Evolutionary conservation across 371 early-diverging fungal genomes (phyloP), one percentile per base, ranked within the genome.

Genomic region (Rhizopus sp.): DNA sequence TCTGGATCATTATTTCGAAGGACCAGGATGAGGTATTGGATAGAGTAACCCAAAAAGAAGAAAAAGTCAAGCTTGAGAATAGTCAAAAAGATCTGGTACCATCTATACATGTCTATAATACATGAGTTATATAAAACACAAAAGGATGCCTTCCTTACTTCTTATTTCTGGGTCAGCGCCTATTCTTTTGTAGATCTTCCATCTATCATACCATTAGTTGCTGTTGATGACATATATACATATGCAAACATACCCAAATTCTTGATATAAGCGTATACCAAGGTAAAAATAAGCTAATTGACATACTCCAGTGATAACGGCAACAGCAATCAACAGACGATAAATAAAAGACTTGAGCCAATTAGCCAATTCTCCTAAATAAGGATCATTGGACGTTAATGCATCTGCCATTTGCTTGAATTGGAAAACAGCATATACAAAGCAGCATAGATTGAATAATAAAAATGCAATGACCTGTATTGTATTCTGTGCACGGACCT

Each of bases 141-240:
- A 34, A 16, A 32, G 23, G 12, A n/a, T 38, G 31, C 13, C 17
- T 34, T 61, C 42, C 71, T 69, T 81, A 87, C 92, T 81, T 70
- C 90, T 79, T 68, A 92, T 91, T 51, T 76, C 75, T 41, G 93
- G 86, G 64, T 94, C 94, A 8, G 96, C 93, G 13, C 96, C 96
- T 62, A 95, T 92, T 68, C 88, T 83, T 70, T 93, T 93, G 75
- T 93, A 95, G 30, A 95, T 91, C 65, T 83, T 83, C 94, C 94
- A 95, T 17, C 77, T 75, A 50, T 0, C n/a, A 29, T 32, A 35
- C 53, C 41, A 35, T 37, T 31, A 8, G 23, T 40, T 23, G 37
- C 39, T 31, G 31, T 37, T 6, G 8, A 30, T 16, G n/a, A n/a
- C 40, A 9, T 15, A 17, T 39, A 7, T 17, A 31, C 6, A 12